Evolutionary conservation across 495 filamentous ascomycete genomes (phyloP), one percentile per base, ranked within the genome.

Genomic region (Hapsidospora chrysogenum): DNA sequence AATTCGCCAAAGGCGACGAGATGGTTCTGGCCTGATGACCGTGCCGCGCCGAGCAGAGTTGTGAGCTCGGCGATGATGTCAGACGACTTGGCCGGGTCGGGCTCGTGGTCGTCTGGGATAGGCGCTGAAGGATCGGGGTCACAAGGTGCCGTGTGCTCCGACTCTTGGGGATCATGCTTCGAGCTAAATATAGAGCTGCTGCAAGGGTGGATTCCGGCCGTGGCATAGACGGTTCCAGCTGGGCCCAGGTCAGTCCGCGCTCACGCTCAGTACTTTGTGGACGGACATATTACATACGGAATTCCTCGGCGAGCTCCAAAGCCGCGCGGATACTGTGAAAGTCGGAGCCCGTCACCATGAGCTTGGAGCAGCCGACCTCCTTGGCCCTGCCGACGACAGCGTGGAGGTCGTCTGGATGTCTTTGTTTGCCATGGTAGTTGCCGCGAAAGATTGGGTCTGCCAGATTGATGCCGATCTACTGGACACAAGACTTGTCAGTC

Each of bases 321-420:
- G 85, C 89, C 43, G 76, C 63, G 29, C 66, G 53, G 1, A 82
- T 86, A 46, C 85, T 80, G 28, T 70, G 63, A 27, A 96, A 68
- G 46, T 85, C 79, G 0, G 80, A 86, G n/a, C 89, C 89, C 2
- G 89, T 97, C 7, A 95, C 73, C 63, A 97, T 85, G 42, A 96
- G 72, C 44, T 92, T 95, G 21, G 62, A 52, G 49, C 85, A 92
- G 20, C 89, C 92, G 1, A 74, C 72, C 33, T 78, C 70, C 14
- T 64, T 48, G 3, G 84, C 85, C 31, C 89, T 69, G 39, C 76
- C 61, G 3, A 97, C 52, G 9, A 96, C 81, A 33, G 72, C 74
- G 4, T 66, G 53, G 4, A 93, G 62, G 51, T 97, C 89, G 44
- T 78, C 66, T 13, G 77, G 76, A 48, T 97, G 89, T 9, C 66